Evolutionary conservation across 208 protist species (phyloP), one percentile per base, ranked within the genome.

Genomic region (Wallacemonas sp.): DNA sequence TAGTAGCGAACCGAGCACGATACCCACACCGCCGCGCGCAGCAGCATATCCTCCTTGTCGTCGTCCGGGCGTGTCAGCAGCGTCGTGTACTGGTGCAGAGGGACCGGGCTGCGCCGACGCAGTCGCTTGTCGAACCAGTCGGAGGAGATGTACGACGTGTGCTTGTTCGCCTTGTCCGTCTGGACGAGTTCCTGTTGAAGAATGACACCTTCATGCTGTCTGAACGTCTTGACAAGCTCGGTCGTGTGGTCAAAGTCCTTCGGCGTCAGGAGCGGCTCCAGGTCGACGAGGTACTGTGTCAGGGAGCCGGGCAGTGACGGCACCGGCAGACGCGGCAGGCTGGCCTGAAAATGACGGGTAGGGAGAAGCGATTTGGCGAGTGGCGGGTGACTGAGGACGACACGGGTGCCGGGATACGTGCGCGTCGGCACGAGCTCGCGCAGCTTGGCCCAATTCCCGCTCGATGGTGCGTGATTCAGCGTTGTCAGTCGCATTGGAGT

Each of bases 81-180:
- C 34, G 67, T 83, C 4, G 70, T 72, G 65, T 90, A 85, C 6
- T 76, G 76, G 43, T 77, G 78, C 19, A 96, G 67, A 11, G 88
- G 88, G n/a, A 95, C 55, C 12, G 92, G 77, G 41, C 41, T 30
- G 12, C 92, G 80, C 30, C 83, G 73, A 30, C 68, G 70, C 19
- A 97, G 66, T 26, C 67, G 71, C 11, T 72, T 26, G 56, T 95
- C 87, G 57, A 90, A 95, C 66, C 81, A 78, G 67, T 94, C 87
- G 2, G 81, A 84, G 1, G 83, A 94, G 32, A 95, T 87, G 68
- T 90, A 97, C 5, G 84, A 93, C 1, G 88, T 95, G 78, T 95
- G 87, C 27, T 77, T 77, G 49, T 97, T 97, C 3, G 80, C 87
- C 47, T 79, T 80, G 72, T 95, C 79, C 1, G 80, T 95, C 36